phyloP scores from a whole-genome alignment of 345 rosid genomes.

The Noccaea bulbosa region DNA sequence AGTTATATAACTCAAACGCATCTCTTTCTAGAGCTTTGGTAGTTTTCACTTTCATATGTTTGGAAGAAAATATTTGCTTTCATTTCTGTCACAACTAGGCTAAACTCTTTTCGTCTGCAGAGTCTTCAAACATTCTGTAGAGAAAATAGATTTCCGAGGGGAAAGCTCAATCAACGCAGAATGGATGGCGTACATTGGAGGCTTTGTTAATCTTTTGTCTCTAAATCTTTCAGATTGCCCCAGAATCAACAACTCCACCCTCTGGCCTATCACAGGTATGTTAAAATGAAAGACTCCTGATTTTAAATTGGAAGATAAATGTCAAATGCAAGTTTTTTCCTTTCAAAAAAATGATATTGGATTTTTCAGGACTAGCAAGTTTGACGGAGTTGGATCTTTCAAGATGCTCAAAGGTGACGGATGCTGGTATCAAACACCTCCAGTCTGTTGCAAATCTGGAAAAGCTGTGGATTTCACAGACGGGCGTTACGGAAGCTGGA shows the following conservation, averaged over 20 bases:
- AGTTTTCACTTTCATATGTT: too few species aligned
- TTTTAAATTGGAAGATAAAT: conserved; percentile 1
- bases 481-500: conserved; percentile 65
- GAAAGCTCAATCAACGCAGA: conserved; percentile 78
- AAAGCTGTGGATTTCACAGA: conserved; percentile 66
- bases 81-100: conserved; percentile 14
- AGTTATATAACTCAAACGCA: too few species aligned
- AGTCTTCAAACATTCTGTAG: conserved; percentile 72
- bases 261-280: conserved; percentile 79
- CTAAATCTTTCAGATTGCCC: conserved; percentile 72
- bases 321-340: background rate
- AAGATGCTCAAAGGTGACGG: conserved; percentile 73
- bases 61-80: background rate
- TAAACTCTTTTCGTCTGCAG: conserved; percentile 44
- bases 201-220: conserved; percentile 59
- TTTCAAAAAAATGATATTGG: conserved; percentile 5
- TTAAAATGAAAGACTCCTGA: background rate
- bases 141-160: conserved; percentile 68
- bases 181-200: conserved; percentile 93
- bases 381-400: conserved; percentile 84
- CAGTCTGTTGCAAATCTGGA: conserved; percentile 65
- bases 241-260: conserved; percentile 65
- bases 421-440: conserved; percentile 74
- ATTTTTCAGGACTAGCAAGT: conserved; percentile 62
- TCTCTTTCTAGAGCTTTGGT: background rate